Evolutionary conservation across 352 stramenopile species (phyloP).

Genomic region (Phytophthora chlamydospora): DNA sequence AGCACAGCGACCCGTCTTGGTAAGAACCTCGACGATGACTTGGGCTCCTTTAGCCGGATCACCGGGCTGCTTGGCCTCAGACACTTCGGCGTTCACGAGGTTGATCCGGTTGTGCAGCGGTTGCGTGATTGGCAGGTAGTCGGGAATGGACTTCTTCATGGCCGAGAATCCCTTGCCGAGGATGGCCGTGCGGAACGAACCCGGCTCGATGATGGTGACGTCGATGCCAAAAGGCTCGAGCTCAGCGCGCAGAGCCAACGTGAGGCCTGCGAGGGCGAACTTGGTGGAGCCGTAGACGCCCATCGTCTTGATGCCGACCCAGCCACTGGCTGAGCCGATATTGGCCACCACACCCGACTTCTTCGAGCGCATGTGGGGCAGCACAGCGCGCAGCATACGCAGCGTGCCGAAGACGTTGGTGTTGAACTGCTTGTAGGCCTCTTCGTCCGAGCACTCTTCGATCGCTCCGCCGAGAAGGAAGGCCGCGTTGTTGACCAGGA

Average conservation of each 20-base stretch:
- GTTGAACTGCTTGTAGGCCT: conserved; percentile 44
- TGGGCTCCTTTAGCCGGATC: conserved; percentile 41
- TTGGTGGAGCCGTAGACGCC: conserved; percentile 50
- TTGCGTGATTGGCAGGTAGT: conserved; percentile 39
- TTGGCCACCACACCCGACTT: conserved; percentile 48
- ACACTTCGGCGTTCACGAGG: conserved; percentile 14
- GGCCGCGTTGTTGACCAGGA: conserved; percentile 60
- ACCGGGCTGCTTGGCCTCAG: conserved; percentile 28
- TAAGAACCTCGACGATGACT: conserved; percentile 43
- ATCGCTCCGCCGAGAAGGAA: conserved; percentile 52
- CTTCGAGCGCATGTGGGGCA: conserved; percentile 54
- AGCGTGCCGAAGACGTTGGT: conserved; percentile 54
- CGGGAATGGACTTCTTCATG: conserved; percentile 39
- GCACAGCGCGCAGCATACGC: conserved; percentile 39
- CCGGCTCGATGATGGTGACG: conserved; percentile 51
- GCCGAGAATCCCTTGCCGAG: conserved; percentile 39
- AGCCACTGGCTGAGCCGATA: conserved; percentile 43
- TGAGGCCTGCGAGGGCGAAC: conserved; percentile 46
- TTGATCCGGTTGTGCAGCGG: conserved; percentile 28
- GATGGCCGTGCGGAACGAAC: conserved; percentile 50
- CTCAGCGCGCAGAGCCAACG: conserved; percentile 38
- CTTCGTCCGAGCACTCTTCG: conserved; percentile 48
- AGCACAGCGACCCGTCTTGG: conserved; percentile 42
- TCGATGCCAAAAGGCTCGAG: conserved; percentile 48
- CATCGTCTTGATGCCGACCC: conserved; percentile 35